Evolutionary conservation across 371 early-diverging fungal species (phyloP).

Genomic region (Circinella minor): DNA sequence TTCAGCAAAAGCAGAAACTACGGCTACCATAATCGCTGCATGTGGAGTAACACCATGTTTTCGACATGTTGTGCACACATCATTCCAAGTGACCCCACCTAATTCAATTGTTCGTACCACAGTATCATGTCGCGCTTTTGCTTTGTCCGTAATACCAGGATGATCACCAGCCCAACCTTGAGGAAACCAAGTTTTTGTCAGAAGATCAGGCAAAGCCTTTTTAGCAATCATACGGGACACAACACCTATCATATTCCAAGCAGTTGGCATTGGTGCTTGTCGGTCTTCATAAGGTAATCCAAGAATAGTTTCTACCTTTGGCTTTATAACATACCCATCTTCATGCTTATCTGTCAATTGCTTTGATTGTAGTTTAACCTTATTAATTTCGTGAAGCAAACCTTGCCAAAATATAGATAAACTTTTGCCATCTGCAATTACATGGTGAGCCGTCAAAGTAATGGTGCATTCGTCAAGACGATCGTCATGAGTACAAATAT

Average conservation of each 20-base stretch:
- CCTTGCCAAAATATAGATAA: constrained; percentile 32
- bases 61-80: constrained; percentile 26
- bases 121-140: constrained; percentile 28
- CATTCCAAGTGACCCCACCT: constrained; percentile 18
- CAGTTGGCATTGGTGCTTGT: not conserved
- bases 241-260: not conserved
- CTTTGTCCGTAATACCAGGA: constrained; percentile 21
- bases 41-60: constrained; percentile 32
- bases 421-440: constrained; percentile 44
- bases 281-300: not conserved
- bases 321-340: not conserved
- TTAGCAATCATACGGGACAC: not conserved
- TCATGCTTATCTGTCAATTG: not conserved
- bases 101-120: constrained; percentile 22
- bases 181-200: not conserved
- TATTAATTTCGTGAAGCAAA: constrained; percentile 15
- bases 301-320: not conserved
- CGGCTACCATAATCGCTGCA: constrained; percentile 32
- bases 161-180: constrained; percentile 40
- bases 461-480: constrained; percentile 19
- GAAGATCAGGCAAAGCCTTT: not conserved
- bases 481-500: constrained; percentile 16
- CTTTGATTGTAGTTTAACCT: not conserved
- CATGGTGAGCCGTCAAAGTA: constrained; percentile 30
- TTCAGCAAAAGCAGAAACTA: constrained; percentile 32